These are phyloP conservation scores for Tubosaeta sp. DNA, from an alignment of 768 basidiomycete species.

Conservation along the genomic window DNA sequence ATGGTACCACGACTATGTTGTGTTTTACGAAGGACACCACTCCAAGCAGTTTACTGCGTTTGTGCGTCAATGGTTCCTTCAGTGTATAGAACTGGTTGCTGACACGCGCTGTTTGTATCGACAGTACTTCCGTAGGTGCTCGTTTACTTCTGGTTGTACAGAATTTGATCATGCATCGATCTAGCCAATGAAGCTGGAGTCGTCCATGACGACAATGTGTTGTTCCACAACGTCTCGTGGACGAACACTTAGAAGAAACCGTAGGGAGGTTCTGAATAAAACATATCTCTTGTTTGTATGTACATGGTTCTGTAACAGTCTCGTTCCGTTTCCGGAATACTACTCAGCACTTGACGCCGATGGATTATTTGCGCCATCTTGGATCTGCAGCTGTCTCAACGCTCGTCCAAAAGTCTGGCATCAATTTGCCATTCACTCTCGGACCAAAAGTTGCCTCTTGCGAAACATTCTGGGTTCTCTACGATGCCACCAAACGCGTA, in stretches of 20 bases:
- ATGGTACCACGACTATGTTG: neutral
- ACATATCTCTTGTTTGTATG: too few species aligned
- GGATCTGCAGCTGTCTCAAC: slow-evolving; percentile 85
- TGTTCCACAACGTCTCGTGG: neutral
- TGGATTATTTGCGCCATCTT: slow-evolving; percentile 81
- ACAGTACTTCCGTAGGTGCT: neutral
- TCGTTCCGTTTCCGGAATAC: too few species aligned
- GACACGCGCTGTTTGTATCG: neutral
- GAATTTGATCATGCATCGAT: neutral
- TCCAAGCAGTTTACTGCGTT: neutral
- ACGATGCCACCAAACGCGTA: slow-evolving; percentile 88
- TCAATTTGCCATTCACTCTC: slow-evolving; percentile 83
- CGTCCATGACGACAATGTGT: neutral
- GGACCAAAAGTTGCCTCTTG: slow-evolving; percentile 66
- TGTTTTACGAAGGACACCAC: neutral
- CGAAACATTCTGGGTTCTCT: slow-evolving; percentile 78
- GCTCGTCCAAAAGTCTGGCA: slow-evolving; percentile 89
- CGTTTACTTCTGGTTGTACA: neutral
- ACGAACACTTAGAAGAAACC: neutral
- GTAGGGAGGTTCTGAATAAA: neutral
- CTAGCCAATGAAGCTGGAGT: neutral
- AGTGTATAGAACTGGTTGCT: neutral
- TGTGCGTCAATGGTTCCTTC: neutral
- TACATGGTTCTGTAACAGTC: neutral
- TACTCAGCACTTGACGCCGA: slow-evolving; percentile 28